Percentiles rank a stretch among this genome's conserved stretches.
Conservation (phyloP, 345 rosid species). For the Hibiscus trionum region DNA sequence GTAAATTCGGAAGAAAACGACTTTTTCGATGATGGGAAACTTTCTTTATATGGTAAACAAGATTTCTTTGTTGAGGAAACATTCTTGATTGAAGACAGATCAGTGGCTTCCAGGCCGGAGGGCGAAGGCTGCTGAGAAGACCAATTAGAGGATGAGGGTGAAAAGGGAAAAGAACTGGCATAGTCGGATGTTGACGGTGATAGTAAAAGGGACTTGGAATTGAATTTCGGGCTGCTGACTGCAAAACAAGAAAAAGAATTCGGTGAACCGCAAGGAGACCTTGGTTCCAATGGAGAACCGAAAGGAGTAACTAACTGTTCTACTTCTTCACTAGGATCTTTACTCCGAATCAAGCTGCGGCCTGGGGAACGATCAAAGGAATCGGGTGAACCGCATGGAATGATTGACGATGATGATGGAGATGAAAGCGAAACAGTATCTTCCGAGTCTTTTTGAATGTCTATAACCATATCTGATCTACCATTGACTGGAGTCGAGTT, state of each 20-base stretch:
- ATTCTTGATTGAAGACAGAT: slow-evolving; percentile 21
- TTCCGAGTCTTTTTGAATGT: slow-evolving; percentile 21
- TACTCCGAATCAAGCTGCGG: slow-evolving; percentile 21
- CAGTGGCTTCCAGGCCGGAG: slow-evolving; percentile 35
- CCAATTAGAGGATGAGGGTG: slow-evolving; percentile 69
- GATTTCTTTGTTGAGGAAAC: slow-evolving; percentile 21
- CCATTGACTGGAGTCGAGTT: slow-evolving; percentile 13
- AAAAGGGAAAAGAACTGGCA: slow-evolving; percentile 56
- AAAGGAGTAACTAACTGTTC: slow-evolving; percentile 13
- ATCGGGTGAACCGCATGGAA: slow-evolving; percentile 41
- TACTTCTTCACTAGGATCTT: slow-evolving; percentile 19
- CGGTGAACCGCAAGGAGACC: slow-evolving; percentile 31
- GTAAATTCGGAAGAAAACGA: slow-evolving; percentile 16
- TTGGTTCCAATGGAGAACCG: slow-evolving; percentile 23
- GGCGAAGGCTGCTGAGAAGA: slow-evolving; percentile 66
- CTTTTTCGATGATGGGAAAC: slow-evolving; percentile 20
- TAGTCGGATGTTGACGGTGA: slow-evolving; percentile 68
- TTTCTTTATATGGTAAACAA: slow-evolving; percentile 20
- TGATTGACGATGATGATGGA: slow-evolving; percentile 27
- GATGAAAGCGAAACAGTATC: slow-evolving; percentile 14
- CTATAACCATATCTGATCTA: slow-evolving; percentile 20
- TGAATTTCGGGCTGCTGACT: slow-evolving; percentile 31
- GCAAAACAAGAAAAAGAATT: slow-evolving; percentile 38
- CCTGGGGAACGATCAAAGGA: slow-evolving; percentile 30
- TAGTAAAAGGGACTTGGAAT: slow-evolving; percentile 49